Evolutionary conservation across 257 asterid genomes (phyloP), one percentile per base, ranked within the genome.

Genomic region (Lantana camara): DNA sequence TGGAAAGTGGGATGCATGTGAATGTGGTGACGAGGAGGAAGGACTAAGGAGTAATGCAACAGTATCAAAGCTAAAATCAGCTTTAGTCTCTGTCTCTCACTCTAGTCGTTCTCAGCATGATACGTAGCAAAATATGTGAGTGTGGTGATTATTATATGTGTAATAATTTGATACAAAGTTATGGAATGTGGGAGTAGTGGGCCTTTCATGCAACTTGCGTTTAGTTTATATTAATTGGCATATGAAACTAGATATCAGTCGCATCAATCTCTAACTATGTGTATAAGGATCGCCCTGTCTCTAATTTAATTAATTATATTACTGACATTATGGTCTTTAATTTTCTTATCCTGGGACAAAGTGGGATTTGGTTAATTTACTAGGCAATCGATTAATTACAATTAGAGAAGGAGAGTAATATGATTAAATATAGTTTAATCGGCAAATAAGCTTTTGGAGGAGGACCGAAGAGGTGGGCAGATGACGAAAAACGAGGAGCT

Each of bases 1-100:
- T 71, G 72, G 88, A 84, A 84, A 82, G 95, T 82, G 90, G 95
- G 75, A 76, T 80, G 91, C 96, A 85, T 83, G 91, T 83, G n/a
- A n/a, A n/a, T n/a, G n/a, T n/a, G 90, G 44, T 84, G 89, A 80
- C 83, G n/a, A n/a, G n/a, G 51, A 78, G 75, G 83, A 73, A 38
- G 84, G 52, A 78, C 73, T 82, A 75, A 38, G 84, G 37, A 2
- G 58, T 81, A 71, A 58, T 69, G 84, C 79, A 81, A 48, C 84
- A 74, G 77, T 56, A 71, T 63, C 86, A 83, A 85, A 83, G 96
- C 87, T 79, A 76, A 27, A 70, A 66, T 79, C 80, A 77, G 75
- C 94, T 85, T 81, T 85, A 79, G 80, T 73, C 72, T 63, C 63
- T 35, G 80, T 73, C 72, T 63, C 63, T 35, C 58, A 29, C 64